Evolutionary conservation across 1,284 basidiomycete genomes (phyloP).

Genomic region (Heterobasidion irregulare): DNA sequence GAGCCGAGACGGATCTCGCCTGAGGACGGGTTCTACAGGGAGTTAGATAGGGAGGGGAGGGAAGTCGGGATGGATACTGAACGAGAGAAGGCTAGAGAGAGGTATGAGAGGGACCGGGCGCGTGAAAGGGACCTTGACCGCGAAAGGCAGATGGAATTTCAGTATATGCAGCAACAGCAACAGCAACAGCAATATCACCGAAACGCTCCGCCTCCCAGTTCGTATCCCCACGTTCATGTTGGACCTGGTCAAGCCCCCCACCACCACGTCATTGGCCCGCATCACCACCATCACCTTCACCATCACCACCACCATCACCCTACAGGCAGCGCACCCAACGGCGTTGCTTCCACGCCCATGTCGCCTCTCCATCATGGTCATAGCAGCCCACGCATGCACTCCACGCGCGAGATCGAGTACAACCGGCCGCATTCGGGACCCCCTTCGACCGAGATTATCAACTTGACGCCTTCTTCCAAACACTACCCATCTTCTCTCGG

Average conservation of each 20-base stretch:
- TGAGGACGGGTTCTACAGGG: conserved; percentile 19
- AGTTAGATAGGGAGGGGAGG: conserved; percentile 9
- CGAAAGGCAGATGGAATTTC: conserved; percentile 14
- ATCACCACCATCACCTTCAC: conserved; percentile 29
- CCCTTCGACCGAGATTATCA: conserved; percentile 41
- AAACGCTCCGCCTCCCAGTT: conserved; percentile 11
- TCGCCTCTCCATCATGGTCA: conserved; percentile 9
- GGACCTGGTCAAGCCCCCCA: conserved; percentile 23
- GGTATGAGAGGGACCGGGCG: conserved; percentile 17
- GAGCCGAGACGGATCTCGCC: conserved; percentile 4
- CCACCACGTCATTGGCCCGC: conserved; percentile 35
- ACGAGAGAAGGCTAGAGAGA: background rate
- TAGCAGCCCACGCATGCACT: conserved; percentile 10
- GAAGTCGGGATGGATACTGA: conserved; percentile 6
- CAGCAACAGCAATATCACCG: conserved; percentile 15
- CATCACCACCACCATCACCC: conserved; percentile 12
- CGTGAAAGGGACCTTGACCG: conserved; percentile 11
- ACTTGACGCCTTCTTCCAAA: conserved; percentile 23
- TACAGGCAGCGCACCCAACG: conserved; percentile 5
- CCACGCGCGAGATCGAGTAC: conserved; percentile 19
- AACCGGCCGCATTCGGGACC: conserved; percentile 21
- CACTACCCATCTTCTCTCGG: conserved; percentile 1
- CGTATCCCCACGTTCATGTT: conserved; percentile 11
- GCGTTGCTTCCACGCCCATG: conserved; percentile 14
- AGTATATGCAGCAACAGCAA: conserved; percentile 10